These are phyloP conservation scores for Athelia psychrophila DNA, from an alignment of 1,284 basidiomycete species.

Conservation along the genomic window DNA sequence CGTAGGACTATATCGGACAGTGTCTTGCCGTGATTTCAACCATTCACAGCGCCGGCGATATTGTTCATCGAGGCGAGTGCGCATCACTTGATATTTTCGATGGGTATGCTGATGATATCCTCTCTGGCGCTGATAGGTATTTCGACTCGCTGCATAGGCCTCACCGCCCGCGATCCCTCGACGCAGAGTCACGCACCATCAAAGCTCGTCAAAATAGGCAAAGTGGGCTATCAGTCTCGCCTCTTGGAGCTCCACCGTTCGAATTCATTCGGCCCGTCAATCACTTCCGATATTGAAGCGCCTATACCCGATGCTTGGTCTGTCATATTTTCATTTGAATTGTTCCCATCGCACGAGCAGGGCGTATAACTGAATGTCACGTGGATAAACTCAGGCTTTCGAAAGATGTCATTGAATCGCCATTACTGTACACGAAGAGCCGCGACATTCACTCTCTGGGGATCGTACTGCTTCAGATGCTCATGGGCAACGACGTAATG, in stretches of 20 bases:
- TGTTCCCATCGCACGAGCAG: background rate
- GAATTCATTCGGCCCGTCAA: constrained; percentile 56
- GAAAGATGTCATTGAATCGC: constrained; percentile 67
- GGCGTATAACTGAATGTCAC: background rate
- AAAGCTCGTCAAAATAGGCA: constrained; percentile 65
- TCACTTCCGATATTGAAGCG: constrained; percentile 38
- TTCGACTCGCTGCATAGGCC: constrained; percentile 52
- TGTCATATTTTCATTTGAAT: constrained; percentile 45
- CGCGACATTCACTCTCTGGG: constrained; percentile 77
- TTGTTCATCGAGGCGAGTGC: constrained; percentile 64
- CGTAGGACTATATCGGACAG: constrained; percentile 69
- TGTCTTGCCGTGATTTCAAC: constrained; percentile 64
- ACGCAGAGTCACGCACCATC: constrained; percentile 34
- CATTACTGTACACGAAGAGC: constrained; percentile 63
- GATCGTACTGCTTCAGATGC: constrained; percentile 73
- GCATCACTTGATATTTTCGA: background rate
- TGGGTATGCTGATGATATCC: constrained; percentile 3
- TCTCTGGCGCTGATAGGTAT: constrained; percentile 52
- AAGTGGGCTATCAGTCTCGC: constrained; percentile 58
- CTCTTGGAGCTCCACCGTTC: constrained; percentile 72
- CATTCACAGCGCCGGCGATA: constrained; percentile 50
- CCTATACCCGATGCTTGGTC: constrained; percentile 61
- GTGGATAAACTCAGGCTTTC: constrained; percentile 46
- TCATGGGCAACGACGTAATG: constrained; percentile 65
- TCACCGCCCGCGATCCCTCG: constrained; percentile 45